Evolutionary conservation across 2,329 filamentous ascomycete genomes (phyloP).

Genomic region (Curvularia lunata): DNA sequence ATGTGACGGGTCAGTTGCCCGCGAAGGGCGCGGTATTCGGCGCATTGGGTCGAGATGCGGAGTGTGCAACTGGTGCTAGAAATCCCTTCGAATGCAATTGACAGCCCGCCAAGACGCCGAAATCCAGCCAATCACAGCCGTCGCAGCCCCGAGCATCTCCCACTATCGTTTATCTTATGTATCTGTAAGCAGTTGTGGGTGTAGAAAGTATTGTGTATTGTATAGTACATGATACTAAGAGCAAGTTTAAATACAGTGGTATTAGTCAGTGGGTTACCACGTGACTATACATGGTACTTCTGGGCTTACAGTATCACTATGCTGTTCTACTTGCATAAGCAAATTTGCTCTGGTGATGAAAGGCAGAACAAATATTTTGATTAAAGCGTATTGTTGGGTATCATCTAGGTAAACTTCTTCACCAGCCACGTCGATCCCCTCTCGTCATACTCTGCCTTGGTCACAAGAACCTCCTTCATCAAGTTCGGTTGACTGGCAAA

Average conservation of each 20-base stretch:
- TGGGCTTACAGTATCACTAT: too few relatives aligned
- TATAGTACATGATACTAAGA: too few relatives aligned
- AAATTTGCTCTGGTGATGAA: not conserved
- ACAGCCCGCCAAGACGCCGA: conserved; percentile 25
- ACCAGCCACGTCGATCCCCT: conserved; percentile 75
- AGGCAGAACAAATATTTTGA: not conserved
- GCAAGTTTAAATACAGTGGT: too few relatives aligned
- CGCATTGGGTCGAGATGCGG: conserved; percentile 43
- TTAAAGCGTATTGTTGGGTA: not conserved
- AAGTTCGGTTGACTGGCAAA: conserved; percentile 72
- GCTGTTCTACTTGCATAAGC: not conserved
- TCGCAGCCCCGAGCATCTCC: conserved; percentile 19
- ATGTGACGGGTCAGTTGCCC: conserved; percentile 41
- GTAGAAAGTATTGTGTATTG: too few relatives aligned
- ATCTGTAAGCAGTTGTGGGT: too few relatives aligned
- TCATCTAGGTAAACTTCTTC: conserved; percentile 65
- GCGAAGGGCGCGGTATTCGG: conserved; percentile 46
- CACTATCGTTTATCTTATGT: not conserved
- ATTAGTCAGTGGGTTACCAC: too few relatives aligned
- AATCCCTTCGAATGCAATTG: conserved; percentile 15
- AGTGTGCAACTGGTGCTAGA: conserved; percentile 18
- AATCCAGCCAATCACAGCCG: conserved; percentile 29
- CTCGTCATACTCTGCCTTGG: conserved; percentile 89
- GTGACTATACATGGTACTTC: too few relatives aligned
- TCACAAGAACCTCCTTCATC: conserved; percentile 73